phyloP scores from a whole-genome alignment of 2,329 filamentous ascomycete genomes.

The Aaosphaeria pasadenensis region DNA sequence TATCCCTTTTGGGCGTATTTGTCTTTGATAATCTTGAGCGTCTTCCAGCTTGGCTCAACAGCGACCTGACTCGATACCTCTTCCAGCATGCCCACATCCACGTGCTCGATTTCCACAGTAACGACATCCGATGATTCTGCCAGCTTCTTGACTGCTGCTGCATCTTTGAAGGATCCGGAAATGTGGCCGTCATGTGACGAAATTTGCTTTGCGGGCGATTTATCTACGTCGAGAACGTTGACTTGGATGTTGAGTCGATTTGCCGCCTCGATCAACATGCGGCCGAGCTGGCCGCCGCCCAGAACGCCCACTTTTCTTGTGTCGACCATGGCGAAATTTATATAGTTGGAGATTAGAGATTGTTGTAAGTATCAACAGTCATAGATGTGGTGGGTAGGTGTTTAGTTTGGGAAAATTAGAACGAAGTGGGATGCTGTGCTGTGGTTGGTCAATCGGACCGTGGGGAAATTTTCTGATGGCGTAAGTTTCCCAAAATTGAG shows the following conservation, averaged over 20 bases:
- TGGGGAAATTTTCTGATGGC: slow-evolving; percentile 1
- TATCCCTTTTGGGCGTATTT: slow-evolving; percentile 90
- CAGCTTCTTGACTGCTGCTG: slow-evolving; percentile 74
- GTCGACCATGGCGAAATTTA: slow-evolving; percentile 22
- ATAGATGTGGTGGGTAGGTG: neutral
- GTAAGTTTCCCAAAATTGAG: neutral
- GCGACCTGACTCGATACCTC: slow-evolving; percentile 69
- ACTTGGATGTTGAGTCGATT: slow-evolving; percentile 73
- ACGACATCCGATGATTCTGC: slow-evolving; percentile 74
- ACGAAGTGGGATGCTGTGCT: neutral
- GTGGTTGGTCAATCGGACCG: slow-evolving; percentile 2
- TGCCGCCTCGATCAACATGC: slow-evolving; percentile 91
- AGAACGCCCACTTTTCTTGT: slow-evolving; percentile 34
- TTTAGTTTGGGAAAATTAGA: neutral
- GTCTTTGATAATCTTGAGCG: slow-evolving; percentile 85
- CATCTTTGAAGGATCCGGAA: slow-evolving; percentile 83
- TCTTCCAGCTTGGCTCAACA: slow-evolving; percentile 77
- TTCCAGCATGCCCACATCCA: slow-evolving; percentile 85
- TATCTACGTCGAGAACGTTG: slow-evolving; percentile 73
- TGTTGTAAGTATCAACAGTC: neutral
- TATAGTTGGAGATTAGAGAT: neutral
- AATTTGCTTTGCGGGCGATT: slow-evolving; percentile 81
- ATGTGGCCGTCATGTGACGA: slow-evolving; percentile 73
- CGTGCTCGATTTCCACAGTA: slow-evolving; percentile 94
- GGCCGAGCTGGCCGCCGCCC: slow-evolving; percentile 64